A percentile compares a stretch with the other conserved stretches of the same genome.
Conservation (phyloP, 1,284 basidiomycete genomes). For the Cryptococcus maquisensis region DNA sequence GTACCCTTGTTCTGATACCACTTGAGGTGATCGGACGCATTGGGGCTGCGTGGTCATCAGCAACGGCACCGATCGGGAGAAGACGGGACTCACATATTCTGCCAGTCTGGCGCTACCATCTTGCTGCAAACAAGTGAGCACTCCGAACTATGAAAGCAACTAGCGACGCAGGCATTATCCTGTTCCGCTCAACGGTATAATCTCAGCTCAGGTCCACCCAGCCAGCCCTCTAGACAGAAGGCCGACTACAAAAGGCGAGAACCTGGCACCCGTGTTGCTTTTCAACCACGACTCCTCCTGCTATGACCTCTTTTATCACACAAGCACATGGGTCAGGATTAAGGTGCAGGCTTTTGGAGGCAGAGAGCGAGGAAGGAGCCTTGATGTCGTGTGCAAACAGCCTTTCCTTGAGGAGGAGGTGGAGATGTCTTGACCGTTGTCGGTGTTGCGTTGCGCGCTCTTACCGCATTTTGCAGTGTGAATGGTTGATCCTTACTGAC, state of each 20-base stretch:
- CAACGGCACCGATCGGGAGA: neutral
- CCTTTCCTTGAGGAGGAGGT: neutral
- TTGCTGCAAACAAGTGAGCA: neutral
- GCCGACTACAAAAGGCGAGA: neutral
- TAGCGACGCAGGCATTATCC: constrained; percentile 52
- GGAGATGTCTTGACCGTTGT: too few species aligned
- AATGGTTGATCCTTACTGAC: too few species aligned
- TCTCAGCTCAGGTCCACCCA: constrained; percentile 45
- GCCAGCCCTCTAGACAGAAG: neutral
- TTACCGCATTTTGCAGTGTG: too few species aligned
- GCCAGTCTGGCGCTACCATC: constrained; percentile 34
- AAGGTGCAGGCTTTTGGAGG: too few species aligned
- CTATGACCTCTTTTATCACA: too few species aligned
- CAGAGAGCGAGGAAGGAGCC: too few species aligned
- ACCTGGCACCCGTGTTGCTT: constrained; percentile 48
- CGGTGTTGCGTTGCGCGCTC: too few species aligned
- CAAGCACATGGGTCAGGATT: too few species aligned
- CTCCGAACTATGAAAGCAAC: constrained; percentile 21
- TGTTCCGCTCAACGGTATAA: constrained; percentile 52
- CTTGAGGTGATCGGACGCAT: constrained; percentile 40
- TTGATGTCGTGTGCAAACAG: constrained; percentile 1
- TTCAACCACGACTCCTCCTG: constrained; percentile 3
- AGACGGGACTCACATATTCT: constrained; percentile 27
- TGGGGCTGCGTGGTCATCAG: constrained; percentile 30
- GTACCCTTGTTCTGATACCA: constrained; percentile 47